Conservation (phyloP, 352 stramenopile species). For the Achlya hypogyna region DNA sequence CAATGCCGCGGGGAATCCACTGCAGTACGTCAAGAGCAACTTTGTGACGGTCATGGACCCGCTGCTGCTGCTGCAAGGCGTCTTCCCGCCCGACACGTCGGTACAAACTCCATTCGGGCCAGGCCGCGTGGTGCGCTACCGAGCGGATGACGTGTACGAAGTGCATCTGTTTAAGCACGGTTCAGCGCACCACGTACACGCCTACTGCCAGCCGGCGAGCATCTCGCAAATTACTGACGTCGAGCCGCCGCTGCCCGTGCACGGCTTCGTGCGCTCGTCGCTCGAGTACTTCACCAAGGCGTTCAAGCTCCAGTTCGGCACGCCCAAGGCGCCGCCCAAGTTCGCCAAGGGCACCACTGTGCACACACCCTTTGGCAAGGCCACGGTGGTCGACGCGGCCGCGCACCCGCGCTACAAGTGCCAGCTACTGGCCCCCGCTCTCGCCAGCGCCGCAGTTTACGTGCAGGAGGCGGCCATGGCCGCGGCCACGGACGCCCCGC, state of each 20-base stretch:
- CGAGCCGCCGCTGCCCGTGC: not conserved
- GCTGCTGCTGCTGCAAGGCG: conserved; percentile 6
- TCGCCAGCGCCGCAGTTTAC: not conserved
- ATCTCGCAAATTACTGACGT: not conserved
- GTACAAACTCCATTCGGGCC: conserved; percentile 73
- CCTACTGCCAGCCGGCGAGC: conserved; percentile 8
- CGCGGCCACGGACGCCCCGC: not conserved
- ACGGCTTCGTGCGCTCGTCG: conserved; percentile 12
- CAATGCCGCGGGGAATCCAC: not conserved
- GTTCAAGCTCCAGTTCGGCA: conserved; percentile 13
- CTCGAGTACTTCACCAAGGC: conserved; percentile 13
- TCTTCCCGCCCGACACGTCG: conserved; percentile 40
- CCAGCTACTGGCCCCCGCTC: conserved; percentile 20
- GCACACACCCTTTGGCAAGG: conserved; percentile 56
- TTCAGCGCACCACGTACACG: not conserved
- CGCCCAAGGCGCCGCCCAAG: not conserved
- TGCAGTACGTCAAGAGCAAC: not conserved
- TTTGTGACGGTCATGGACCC: conserved; percentile 17
- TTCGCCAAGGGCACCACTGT: conserved; percentile 46
- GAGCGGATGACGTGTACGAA: conserved; percentile 59
- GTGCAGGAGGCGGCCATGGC: not conserved
- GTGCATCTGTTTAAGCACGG: conserved; percentile 30
- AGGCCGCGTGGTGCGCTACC: conserved; percentile 57
- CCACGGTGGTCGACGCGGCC: conserved; percentile 39
- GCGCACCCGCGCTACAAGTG: conserved; percentile 47